Evolutionary conservation across 1,139 yeast genomes (phyloP).

Genomic region (Suhomyces choctaworum): DNA sequence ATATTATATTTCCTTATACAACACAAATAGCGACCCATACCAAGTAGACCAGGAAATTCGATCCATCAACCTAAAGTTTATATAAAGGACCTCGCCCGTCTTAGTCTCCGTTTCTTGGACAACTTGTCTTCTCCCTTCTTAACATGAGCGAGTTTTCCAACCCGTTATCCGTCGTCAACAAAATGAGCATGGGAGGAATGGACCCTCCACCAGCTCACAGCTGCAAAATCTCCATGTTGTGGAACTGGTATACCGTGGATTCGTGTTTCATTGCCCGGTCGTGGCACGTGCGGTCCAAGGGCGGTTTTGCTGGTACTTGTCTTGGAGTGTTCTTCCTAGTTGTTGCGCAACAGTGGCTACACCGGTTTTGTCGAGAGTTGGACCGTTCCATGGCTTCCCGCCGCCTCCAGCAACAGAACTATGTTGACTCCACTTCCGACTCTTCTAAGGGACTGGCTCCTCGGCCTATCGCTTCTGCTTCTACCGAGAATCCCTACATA

Average conservation of each 20-base stretch:
- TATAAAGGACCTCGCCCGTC: too few species aligned
- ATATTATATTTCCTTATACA: too few species aligned
- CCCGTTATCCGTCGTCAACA: constrained; percentile 7
- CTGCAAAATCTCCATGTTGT: constrained; percentile 43
- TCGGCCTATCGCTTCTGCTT: too few species aligned
- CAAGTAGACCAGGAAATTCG: too few species aligned
- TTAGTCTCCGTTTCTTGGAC: too few species aligned
- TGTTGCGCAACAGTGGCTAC: constrained; percentile 56
- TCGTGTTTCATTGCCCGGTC: constrained; percentile 61
- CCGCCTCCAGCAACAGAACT: background rate
- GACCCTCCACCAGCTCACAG: constrained; percentile 14
- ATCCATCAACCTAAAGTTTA: too few species aligned
- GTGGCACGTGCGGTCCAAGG: constrained; percentile 63
- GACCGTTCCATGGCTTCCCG: constrained; percentile 39
- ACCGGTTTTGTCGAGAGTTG: constrained; percentile 57
- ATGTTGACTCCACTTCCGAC: constrained; percentile 2
- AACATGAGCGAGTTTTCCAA: too few species aligned
- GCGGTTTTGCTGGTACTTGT: constrained; percentile 71
- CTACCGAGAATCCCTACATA: constrained; percentile 13
- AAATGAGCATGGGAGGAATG: constrained; percentile 19
- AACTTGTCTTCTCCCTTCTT: too few species aligned
- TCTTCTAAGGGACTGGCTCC: constrained; percentile 5
- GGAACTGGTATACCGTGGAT: constrained; percentile 55
- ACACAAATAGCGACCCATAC: too few species aligned
- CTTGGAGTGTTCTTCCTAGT: constrained; percentile 62